Evolutionary conservation across 2,329 filamentous ascomycete genomes (phyloP).

Genomic region (Coleophoma cylindrospora): DNA sequence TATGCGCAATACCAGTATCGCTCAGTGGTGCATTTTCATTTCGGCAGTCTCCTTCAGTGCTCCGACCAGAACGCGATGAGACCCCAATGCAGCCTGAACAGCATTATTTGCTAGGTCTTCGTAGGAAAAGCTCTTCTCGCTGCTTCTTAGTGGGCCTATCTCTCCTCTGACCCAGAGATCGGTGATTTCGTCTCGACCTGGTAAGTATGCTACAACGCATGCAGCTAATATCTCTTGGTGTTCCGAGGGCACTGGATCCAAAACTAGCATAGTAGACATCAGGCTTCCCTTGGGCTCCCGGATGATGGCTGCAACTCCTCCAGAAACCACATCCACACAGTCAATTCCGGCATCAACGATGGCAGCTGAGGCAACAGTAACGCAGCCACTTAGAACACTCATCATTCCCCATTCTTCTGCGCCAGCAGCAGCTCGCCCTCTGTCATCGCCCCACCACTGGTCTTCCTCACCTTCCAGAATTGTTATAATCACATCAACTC

Average conservation of each 20-base stretch:
- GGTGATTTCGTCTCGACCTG: constrained; percentile 83
- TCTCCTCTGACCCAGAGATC: constrained; percentile 91
- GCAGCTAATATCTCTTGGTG: constrained; percentile 73
- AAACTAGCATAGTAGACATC: constrained; percentile 45
- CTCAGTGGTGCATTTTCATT: constrained; percentile 21
- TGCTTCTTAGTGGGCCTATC: constrained; percentile 24
- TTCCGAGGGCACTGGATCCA: constrained; percentile 81
- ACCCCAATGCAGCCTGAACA: constrained; percentile 55
- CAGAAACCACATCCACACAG: constrained; percentile 84
- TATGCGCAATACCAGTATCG: neutral
- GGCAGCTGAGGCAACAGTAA: constrained; percentile 89
- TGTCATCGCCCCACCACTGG: constrained; percentile 54
- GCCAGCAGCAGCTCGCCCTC: constrained; percentile 41
- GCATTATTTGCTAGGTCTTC: constrained; percentile 58
- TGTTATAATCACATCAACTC: constrained; percentile 90
- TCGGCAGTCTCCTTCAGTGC: constrained; percentile 53
- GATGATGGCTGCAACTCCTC: constrained; percentile 82
- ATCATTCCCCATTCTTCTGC: constrained; percentile 79
- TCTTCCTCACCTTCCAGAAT: constrained; percentile 92
- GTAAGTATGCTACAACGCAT: constrained; percentile 87
- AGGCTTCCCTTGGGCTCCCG: constrained; percentile 29
- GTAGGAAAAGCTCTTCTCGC: constrained; percentile 30
- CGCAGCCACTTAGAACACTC: constrained; percentile 86
- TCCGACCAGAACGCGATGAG: constrained; percentile 54
- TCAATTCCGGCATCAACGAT: constrained; percentile 94